Evolutionary conservation across 768 basidiomycete species (phyloP), one percentile per base, ranked within the genome.

Genomic region (Thelephora ganbajun): DNA sequence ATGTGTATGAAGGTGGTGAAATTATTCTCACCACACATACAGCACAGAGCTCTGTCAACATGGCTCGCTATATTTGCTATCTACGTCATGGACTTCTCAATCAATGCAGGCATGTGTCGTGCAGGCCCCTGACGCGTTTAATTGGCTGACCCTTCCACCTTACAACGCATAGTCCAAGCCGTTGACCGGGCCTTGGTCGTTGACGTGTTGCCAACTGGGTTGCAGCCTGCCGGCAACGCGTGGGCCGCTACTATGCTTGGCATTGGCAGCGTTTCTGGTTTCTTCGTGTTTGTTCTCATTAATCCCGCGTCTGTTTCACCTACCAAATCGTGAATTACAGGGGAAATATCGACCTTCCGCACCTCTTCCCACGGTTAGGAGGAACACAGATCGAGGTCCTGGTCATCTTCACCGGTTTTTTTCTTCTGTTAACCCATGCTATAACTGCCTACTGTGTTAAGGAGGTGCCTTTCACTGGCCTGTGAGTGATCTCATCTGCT

Each of bases 161-260:
- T 26, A 26, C 46, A 30, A 42, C 50, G 48, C 35, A 47, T 54
- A 83, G 90, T 93, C 2, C 84, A 85, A 69, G 88, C 91, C 0
- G 77, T 90, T 16, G 90, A 96, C 60, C 84, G 93, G 43, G 88
- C 92, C 0, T 72, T 96, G 9, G 68, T 97, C 6, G 88, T 98
- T 0, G 93, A 98, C 59, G 84, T 75, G 0, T 62, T 94, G 3
- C 82, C 90, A 0, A 66, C 83, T 0, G 59, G 73, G 1, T 69
- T 77, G 20, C 93, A 98, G 61, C 79, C 91, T 5, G 68, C 74
- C 7, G 92, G 86, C 0, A 96, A 93, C 58, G 93, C 93, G 0
- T 98, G 93, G 93, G 93, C 90, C 0, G 89, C 87, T 0, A 69
- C 84, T n/a, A 93, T 96, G 89, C 66, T 85, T 41, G 88, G 87